Evolutionary conservation across 2,329 filamentous ascomycete genomes (phyloP).

Genomic region (Curvularia sp.): DNA sequence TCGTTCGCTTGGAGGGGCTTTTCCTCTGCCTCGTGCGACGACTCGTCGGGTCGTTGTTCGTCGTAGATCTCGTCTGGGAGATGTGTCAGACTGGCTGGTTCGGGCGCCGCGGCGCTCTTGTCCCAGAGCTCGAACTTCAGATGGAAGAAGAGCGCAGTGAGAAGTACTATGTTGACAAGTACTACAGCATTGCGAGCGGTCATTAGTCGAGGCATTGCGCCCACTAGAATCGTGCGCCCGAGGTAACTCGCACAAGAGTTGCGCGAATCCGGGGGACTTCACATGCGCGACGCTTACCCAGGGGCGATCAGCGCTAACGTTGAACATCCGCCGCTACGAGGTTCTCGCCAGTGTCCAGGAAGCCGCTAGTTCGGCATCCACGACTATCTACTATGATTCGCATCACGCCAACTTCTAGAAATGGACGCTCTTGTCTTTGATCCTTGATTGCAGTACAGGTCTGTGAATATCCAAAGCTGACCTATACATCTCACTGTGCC

Average conservation of each 20-base stretch:
- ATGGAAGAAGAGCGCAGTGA: constrained; percentile 40
- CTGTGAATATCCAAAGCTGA: not conserved
- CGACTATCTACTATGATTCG: not conserved
- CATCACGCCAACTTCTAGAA: not conserved
- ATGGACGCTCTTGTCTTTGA: not conserved
- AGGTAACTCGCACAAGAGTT: constrained; percentile 10
- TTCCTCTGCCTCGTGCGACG: constrained; percentile 12
- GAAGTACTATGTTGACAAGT: constrained; percentile 30
- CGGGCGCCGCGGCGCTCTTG: constrained; percentile 16
- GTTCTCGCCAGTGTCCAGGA: constrained; percentile 6
- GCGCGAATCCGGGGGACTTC: constrained; percentile 11
- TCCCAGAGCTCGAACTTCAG: constrained; percentile 41
- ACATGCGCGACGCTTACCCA: constrained; percentile 9
- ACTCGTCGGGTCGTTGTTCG: constrained; percentile 13
- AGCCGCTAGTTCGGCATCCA: not conserved
- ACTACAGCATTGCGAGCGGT: constrained; percentile 38
- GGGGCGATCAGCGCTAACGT: constrained; percentile 14
- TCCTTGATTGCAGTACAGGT: not conserved
- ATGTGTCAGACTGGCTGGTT: constrained; percentile 19
- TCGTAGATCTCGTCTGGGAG: constrained; percentile 27
- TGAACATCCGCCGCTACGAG: constrained; percentile 3
- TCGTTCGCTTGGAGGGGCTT: constrained; percentile 25
- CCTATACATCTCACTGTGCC: not conserved
- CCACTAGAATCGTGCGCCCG: constrained; percentile 5
- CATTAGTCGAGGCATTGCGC: constrained; percentile 40